A percentile compares a stretch with the other conserved stretches of the same genome.
Evolutionary conservation across 106 monocot species (phyloP).

Genomic region (Ottelia alismoides): DNA sequence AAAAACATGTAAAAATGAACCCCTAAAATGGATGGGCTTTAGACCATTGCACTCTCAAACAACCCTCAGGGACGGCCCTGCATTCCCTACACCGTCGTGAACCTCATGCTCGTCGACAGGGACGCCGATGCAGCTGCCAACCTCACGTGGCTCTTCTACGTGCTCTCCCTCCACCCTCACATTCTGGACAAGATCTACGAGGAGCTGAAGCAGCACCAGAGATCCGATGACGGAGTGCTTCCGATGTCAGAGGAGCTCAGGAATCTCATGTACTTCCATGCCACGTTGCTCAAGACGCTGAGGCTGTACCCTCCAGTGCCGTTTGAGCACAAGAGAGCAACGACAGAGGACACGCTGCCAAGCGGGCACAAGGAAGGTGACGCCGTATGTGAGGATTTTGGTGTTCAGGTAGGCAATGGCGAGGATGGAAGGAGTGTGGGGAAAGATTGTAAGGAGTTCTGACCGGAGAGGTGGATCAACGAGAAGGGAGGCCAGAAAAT

Average conservation of each 20-base stretch:
- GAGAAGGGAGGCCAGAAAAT: constrained; percentile 20
- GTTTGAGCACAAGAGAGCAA: too few relatives aligned
- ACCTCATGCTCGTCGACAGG: constrained; percentile 44
- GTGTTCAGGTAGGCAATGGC: constrained; percentile 34
- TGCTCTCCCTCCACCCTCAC: constrained; percentile 24
- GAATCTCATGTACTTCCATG: too few relatives aligned
- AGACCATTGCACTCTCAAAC: too few relatives aligned
- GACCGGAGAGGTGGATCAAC: constrained; percentile 48
- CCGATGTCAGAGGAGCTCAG: constrained; percentile 4
- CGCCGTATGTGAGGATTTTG: constrained; percentile 20
- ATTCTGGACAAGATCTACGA: constrained; percentile 32
- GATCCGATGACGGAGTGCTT: constrained; percentile 1
- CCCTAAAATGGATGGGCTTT: too few relatives aligned
- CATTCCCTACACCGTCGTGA: constrained; percentile 35
- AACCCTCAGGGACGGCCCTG: too few relatives aligned
- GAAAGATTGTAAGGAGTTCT: constrained; percentile 46
- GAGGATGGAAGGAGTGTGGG: constrained; percentile 60
- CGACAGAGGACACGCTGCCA: too few relatives aligned
- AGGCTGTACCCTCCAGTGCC: too few relatives aligned
- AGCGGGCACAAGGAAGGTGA: too few relatives aligned
- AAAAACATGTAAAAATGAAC: too few relatives aligned
- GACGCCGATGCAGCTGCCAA: constrained; percentile 44
- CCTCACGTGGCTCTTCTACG: constrained; percentile 69
- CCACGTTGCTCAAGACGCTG: too few relatives aligned
- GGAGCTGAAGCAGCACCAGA: constrained; percentile 14